Base-by-base conservation (phyloP, 139 green algal genomes). In the Picochlorum sp. region DNA sequence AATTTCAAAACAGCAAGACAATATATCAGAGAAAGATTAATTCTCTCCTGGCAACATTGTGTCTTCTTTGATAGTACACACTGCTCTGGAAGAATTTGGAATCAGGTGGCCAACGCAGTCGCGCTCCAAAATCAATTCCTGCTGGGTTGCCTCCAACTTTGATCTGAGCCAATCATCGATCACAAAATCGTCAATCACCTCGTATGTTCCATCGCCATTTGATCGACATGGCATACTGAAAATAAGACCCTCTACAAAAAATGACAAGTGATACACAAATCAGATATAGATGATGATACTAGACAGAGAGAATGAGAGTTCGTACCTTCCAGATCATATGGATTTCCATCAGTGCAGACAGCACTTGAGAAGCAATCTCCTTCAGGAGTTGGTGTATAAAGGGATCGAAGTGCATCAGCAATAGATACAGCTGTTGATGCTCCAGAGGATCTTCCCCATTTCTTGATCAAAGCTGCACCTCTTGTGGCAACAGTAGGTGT, bases 401-500 rank as follows among this genome's bases (percentile, higher is more conserved):
- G 79, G 13, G 76, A 70, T 24, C 82, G 77, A 58, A 97, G 88
- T 61, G 82, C 81, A 66, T 96, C 89, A 11, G 87, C 88, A 49
- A 96, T 85, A 24, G 85, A 94, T 16, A 96, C 90, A 4, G 89
- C 90, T 21, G 90, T 97, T 59, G 85, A 94, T 30, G 90, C 90
- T 18, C 86, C 90, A 30, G 78, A 89, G 56, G 80, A 92, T 65
- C 86, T 81, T 64, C 89, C 90, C 87, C 87, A 95, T 82, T 95
- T 95, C 80, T 95, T 94, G 80, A 96, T 96, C 2, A 97, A 74
- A 1, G 82, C 85, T n/a, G 82, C 90, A 49, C 90, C 90, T 30
- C 90, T 84, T 37, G 78, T 87, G 6, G 87, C 85, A 38, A 77
- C 71, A 56, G 69, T 85, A 52, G 89, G 89, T 1, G 86, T 95